Evolutionary conservation across 331 rosid genomes (phyloP).

Genomic region (Quercus phellos): DNA sequence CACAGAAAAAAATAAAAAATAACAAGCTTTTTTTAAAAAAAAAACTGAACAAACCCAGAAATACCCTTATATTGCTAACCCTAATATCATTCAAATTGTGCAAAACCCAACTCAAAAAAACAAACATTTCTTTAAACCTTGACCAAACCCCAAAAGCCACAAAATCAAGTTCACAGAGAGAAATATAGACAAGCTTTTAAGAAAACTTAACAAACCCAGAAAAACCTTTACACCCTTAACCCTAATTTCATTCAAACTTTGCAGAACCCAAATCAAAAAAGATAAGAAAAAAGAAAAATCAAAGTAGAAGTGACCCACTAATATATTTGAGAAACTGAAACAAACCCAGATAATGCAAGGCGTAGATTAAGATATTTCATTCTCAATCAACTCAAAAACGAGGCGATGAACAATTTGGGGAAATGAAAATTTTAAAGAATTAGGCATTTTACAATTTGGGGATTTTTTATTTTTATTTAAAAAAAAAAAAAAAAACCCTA

Average conservation of each 20-base stretch:
- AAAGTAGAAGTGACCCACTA: too few species aligned
- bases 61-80: too few species aligned
- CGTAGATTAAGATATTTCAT: slow-evolving; percentile 22
- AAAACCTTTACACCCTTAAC: neutral
- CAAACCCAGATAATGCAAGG: slow-evolving; percentile 6
- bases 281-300: too few species aligned
- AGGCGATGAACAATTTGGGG: neutral
- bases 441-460: neutral
- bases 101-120: too few species aligned
- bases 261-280: neutral
- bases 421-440: neutral
- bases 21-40: too few species aligned
- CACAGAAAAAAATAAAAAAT: too few species aligned
- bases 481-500: slow-evolving; percentile 10
- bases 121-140: neutral
- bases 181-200: neutral
- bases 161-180: neutral
- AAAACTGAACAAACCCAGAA: too few species aligned
- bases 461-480: too few species aligned
- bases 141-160: neutral
- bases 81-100: too few species aligned
- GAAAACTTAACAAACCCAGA: neutral
- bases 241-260: neutral
- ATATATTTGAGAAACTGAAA: neutral
- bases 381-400: slow-evolving; percentile 3